phyloP scores from a whole-genome alignment of 495 filamentous ascomycete species.

The Penicillium crystallinum region DNA sequence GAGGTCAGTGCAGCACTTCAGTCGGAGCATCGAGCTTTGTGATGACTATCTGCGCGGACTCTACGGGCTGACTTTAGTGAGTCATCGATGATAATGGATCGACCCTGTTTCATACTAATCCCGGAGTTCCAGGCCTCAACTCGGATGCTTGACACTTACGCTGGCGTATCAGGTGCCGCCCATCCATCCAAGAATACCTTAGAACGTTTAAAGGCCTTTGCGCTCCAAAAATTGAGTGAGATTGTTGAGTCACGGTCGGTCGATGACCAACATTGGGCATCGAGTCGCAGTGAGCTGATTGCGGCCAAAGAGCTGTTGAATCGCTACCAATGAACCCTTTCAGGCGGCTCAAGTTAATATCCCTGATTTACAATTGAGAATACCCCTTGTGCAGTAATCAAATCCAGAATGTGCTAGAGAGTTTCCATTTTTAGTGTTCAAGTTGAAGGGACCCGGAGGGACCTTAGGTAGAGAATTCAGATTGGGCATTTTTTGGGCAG shows the following conservation, averaged over 20 bases:
- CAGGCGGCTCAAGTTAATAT: not conserved
- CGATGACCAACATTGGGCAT: constrained; percentile 58
- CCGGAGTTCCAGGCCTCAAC: constrained; percentile 12
- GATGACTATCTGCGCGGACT: constrained; percentile 87
- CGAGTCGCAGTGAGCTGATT: constrained; percentile 67
- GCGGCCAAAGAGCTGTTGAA: constrained; percentile 72
- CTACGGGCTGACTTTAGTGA: constrained; percentile 81
- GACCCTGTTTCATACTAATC: not conserved
- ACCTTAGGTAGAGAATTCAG: not conserved
- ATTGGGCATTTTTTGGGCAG: constrained; percentile 24
- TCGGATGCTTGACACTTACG: constrained; percentile 16
- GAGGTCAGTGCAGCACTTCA: constrained; percentile 76
- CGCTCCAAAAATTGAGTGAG: constrained; percentile 67
- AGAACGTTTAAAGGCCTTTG: constrained; percentile 63
- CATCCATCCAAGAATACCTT: constrained; percentile 46
- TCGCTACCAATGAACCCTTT: not conserved
- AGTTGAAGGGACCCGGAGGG: not conserved
- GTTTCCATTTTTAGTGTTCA: not conserved
- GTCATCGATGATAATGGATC: constrained; percentile 12
- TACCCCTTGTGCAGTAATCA: not conserved
- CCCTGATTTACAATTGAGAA: not conserved
- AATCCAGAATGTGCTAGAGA: not conserved
- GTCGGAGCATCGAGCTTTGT: constrained; percentile 87
- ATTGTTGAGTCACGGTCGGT: constrained; percentile 60
- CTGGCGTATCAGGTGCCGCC: constrained; percentile 4